Evolutionary conservation across 192 early-diverging fungal species (phyloP).

Genomic region (Podila verticillata): DNA sequence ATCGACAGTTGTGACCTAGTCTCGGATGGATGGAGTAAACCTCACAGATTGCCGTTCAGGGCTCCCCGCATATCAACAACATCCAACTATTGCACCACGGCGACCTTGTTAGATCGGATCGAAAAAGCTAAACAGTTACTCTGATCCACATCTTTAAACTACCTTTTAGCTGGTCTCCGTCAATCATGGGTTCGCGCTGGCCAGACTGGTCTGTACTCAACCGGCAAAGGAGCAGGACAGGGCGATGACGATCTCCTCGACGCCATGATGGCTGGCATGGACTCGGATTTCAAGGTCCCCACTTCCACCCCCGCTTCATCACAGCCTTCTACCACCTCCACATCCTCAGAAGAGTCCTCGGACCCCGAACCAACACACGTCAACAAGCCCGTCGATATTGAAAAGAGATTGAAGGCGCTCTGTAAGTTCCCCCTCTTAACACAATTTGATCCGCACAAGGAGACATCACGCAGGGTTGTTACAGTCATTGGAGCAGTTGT

Average conservation of each 20-base stretch:
- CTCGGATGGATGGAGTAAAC: too few relatives aligned
- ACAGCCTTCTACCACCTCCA: not conserved
- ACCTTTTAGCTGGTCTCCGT: constrained; percentile 18
- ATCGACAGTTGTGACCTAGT: too few relatives aligned
- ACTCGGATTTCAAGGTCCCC: constrained; percentile 40
- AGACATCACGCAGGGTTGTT: too few relatives aligned
- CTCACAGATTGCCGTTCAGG: too few relatives aligned
- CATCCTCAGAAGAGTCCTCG: constrained; percentile 3
- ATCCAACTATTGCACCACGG: too few relatives aligned
- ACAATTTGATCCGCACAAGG: not conserved
- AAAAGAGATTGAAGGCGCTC: constrained; percentile 42
- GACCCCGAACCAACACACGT: constrained; percentile 30
- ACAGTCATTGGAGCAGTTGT: too few relatives aligned
- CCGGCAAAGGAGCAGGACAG: constrained; percentile 23
- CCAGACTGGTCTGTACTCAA: constrained; percentile 40
- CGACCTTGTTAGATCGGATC: too few relatives aligned
- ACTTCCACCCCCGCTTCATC: constrained; percentile 7
- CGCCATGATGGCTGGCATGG: constrained; percentile 51
- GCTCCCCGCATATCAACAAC: too few relatives aligned
- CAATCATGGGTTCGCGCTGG: constrained; percentile 35
- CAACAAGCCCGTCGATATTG: constrained; percentile 30
- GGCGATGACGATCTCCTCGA: constrained; percentile 47
- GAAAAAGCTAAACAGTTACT: not conserved
- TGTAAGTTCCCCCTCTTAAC: constrained; percentile 21
- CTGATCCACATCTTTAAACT: not conserved